phyloP scores from a whole-genome alignment of 257 asterid genomes.

The Fraxinus anomala region DNA sequence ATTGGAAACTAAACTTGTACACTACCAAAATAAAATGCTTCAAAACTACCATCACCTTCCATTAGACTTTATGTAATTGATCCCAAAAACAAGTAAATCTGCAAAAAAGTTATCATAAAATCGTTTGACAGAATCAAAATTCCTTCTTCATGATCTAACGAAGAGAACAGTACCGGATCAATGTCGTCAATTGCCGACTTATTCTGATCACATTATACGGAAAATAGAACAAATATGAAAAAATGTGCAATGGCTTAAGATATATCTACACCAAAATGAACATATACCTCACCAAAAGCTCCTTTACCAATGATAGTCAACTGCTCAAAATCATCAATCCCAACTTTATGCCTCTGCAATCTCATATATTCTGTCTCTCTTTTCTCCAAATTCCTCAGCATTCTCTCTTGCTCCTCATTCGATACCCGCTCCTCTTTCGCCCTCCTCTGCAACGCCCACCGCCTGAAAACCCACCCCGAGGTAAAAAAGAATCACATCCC shows the following conservation, averaged over 20 bases:
- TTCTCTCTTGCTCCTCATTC: constrained; percentile 79
- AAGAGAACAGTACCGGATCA: neutral
- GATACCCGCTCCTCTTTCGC: constrained; percentile 87
- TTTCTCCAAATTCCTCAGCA: constrained; percentile 88
- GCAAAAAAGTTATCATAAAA: neutral
- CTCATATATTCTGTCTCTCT: constrained; percentile 97
- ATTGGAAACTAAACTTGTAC: no score
- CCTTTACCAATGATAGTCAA: constrained; percentile 89
- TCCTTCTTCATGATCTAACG: neutral
- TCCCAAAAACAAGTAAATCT: neutral
- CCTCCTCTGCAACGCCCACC: constrained; percentile 83
- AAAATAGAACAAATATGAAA: neutral
- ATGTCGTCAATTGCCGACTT: neutral
- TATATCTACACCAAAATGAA: no score
- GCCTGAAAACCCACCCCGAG: constrained; percentile 44
- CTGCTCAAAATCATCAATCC: constrained; percentile 95
- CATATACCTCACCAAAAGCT: constrained; percentile 84
- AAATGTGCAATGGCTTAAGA: constrained; percentile 9
- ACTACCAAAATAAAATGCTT: no score
- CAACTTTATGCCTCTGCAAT: constrained; percentile 96
- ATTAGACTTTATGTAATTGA: no score
- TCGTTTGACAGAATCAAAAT: neutral
- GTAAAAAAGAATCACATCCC: neutral
- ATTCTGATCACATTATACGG: neutral
- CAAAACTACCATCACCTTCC: no score